Base-by-base conservation (phyloP, 495 filamentous ascomycete species). In the Aspergillus ellipticus region DNA sequence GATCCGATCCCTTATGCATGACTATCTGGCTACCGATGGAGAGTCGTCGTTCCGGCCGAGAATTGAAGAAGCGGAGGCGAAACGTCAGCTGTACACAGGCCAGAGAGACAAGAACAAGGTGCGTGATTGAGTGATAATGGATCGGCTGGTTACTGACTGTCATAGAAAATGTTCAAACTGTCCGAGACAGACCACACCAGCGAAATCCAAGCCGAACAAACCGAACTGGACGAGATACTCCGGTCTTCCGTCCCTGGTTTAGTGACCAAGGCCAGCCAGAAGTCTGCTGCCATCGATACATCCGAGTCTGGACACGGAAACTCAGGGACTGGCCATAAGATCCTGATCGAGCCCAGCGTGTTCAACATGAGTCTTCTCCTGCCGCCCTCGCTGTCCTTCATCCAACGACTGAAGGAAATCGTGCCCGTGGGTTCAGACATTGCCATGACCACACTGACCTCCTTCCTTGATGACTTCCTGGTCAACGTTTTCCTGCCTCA, bases 401-500 rank as follows among this genome's bases (percentile, higher is more conserved):
- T 99, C 11, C 90, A 94, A 63, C 82, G 90, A 6, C 76, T 99
- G 13, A 96, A 94, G 69, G 88, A 86, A 51, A 93, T 97, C 50
- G 94, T 99, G 1, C 94, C 94, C 3, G 79, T 86, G 15, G 85
- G 79, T 52, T 80, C 92, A 0, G 92, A 95, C 58, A 88, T 97
- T 60, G 86, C 87, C 6, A 87, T 88, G 56, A 89, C 85, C 67
- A 96, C 90, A 1, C 69, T 97, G 48, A 97, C 94, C 1, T 92
- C 90, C 20, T 99, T 99, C 73, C 82, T 99, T 10, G 94, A 99
- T 67, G 95, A 99, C 67, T 97, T 97, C 71, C 82, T 99, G 51
- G 86, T 97, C 69, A 97, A 97, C 63, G 92, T 97, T 33, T 99
- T 99, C 75, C 88, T 93, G 53, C 94, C 94, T 17, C 95, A 97